These are phyloP conservation scores for Prosopis cineraria DNA, from an alignment of 306 rosid species.

Conservation along the genomic window DNA sequence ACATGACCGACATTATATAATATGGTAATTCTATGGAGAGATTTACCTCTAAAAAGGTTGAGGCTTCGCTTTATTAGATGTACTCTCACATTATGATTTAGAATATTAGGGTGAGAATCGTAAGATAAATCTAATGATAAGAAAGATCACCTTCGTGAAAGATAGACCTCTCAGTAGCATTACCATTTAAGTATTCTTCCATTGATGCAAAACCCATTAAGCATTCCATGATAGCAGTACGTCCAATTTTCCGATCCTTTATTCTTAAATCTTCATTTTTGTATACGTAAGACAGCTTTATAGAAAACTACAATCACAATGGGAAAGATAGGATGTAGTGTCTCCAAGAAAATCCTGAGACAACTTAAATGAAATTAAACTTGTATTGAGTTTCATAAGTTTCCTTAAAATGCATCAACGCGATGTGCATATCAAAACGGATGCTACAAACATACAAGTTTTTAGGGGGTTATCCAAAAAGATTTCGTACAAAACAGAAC, in stretches of 20 bases:
- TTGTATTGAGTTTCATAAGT: slow-evolving; percentile 5
- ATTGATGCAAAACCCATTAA: not conserved
- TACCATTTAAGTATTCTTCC: slow-evolving; percentile 2
- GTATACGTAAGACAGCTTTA: not conserved
- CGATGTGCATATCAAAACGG: slow-evolving; percentile 12
- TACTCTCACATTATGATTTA: not conserved
- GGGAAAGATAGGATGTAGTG: slow-evolving; percentile 4
- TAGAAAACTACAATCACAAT: not conserved
- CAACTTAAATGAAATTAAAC: slow-evolving; percentile 6
- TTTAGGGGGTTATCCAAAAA: not conserved
- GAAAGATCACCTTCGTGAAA: not conserved
- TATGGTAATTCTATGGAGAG: not conserved
- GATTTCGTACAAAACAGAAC: not conserved
- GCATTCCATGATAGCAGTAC: not conserved
- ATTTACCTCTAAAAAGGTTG: not conserved
- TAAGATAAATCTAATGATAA: not conserved
- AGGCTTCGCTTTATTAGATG: not conserved
- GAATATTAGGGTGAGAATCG: not conserved
- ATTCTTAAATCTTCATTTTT: not conserved
- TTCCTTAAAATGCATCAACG: slow-evolving; percentile 14
- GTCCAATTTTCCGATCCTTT: not conserved
- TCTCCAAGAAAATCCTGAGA: slow-evolving; percentile 8
- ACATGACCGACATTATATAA: not conserved
- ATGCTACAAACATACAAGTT: not conserved
- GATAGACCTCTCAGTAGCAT: not conserved